Conservation (phyloP, 768 basidiomycete species). For the Leccinum subgranulosum region DNA sequence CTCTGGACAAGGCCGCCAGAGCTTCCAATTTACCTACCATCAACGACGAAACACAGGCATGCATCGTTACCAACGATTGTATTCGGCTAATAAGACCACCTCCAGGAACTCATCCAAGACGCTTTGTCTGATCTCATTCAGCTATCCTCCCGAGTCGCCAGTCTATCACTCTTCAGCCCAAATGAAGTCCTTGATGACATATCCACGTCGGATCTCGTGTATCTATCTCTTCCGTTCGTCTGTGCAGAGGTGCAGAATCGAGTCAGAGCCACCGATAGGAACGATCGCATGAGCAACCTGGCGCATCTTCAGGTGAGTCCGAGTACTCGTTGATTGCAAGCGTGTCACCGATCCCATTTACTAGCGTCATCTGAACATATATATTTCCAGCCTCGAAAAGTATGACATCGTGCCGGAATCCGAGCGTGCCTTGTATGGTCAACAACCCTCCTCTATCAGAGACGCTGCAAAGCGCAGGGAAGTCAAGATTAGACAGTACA, state of each 20-base stretch:
- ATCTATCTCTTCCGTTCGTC: constrained; percentile 70
- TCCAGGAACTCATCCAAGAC: constrained; percentile 56
- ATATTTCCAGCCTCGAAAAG: constrained; percentile 49
- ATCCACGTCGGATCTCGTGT: constrained; percentile 69
- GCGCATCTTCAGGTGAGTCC: constrained; percentile 54
- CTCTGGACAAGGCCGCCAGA: constrained; percentile 37
- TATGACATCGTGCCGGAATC: constrained; percentile 65
- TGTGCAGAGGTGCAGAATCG: constrained; percentile 64
- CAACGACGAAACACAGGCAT: constrained; percentile 46
- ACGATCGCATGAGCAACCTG: constrained; percentile 57
- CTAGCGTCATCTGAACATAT: constrained; percentile 49
- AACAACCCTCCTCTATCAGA: constrained; percentile 42
- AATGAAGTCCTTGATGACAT: constrained; percentile 86
- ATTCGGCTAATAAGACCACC: constrained; percentile 8
- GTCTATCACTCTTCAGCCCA: constrained; percentile 72
- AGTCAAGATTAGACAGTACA: constrained; percentile 87
- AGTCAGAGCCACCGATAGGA: constrained; percentile 49
- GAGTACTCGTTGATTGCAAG: constrained; percentile 2
- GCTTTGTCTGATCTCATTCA: constrained; percentile 54
- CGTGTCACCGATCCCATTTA: constrained; percentile 2
- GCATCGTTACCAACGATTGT: neutral
- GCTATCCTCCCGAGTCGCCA: constrained; percentile 51
- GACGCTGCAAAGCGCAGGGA: constrained; percentile 77
- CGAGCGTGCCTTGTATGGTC: constrained; percentile 55
- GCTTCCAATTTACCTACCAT: constrained; percentile 40